Base-by-base conservation (phyloP, 306 rosid species). In the Vigna unguiculata region DNA sequence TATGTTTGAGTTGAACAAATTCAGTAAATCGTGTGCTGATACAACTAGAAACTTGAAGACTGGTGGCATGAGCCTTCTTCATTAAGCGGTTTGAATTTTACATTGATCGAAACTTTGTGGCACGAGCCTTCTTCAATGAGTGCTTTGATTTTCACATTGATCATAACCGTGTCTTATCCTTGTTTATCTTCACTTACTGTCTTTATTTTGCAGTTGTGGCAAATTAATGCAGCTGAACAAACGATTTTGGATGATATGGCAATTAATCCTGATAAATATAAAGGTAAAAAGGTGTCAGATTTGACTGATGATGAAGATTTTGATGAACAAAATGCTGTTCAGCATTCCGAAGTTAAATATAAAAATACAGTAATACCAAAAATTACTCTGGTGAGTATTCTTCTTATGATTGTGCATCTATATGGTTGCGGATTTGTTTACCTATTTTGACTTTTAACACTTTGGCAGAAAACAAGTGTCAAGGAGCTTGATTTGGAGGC, bases 401-500 rank as follows among this genome's bases (percentile, higher is more conserved):
- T 65, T 76, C 69, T 65, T 38, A 17, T 52, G 47, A 66, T 61
- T 48, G 43, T 83, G 70, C 62, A 65, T 72, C 63, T n/a, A 60
- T 45, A 58, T 77, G 51, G 64, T 59, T 82, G 51, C 53, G 49
- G 79, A 48, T 71, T 57, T 76, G 77, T 80, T 78, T 71, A 79
- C 81, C 36, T 72, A 12, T 67, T 13, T 58, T 61, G 79, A 43
- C 77, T 71, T 67, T 75, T 55, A 74, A 85, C 78, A 36, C 72
- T 75, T 67, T 62, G 77, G 75, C 90, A 95, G 99, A 95, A 95
- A 89, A 86, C 91, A 61, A 92, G 97, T 61, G 84, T 92, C 57
- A 90, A 89, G 86, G 99, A 95, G 79, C 99, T 95, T 57, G 91
- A 95, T 83, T 85, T 95, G 77, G 97, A 88, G 87, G 85, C 96